Conservation (phyloP, 2,329 filamentous ascomycete species). For the Colletotrichum sp. region DNA sequence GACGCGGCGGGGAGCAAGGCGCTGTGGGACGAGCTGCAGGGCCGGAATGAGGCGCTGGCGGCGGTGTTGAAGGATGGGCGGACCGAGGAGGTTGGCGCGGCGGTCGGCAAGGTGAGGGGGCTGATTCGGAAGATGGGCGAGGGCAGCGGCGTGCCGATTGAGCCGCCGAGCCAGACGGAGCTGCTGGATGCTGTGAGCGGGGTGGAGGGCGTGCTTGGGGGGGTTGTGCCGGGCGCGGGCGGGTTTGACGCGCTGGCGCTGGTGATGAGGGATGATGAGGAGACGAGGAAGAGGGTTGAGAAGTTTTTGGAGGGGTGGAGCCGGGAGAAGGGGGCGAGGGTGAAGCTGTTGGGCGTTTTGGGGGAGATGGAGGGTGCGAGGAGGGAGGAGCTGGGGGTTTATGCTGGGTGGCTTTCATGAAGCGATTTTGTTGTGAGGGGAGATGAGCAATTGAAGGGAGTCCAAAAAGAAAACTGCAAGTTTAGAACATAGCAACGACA, state of each 20-base stretch:
- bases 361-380: constrained; percentile 75
- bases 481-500: background rate
- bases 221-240: constrained; percentile 92
- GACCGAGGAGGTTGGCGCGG: constrained; percentile 45
- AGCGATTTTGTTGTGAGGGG: background rate
- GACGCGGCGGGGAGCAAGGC: constrained; percentile 67
- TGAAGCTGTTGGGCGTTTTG: constrained; percentile 72
- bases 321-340: constrained; percentile 60
- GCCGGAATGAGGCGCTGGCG: constrained; percentile 74
- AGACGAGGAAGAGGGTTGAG: constrained; percentile 65
- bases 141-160: constrained; percentile 81
- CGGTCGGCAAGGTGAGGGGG: constrained; percentile 58
- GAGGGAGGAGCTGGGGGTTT: constrained; percentile 48
- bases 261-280: constrained; percentile 75
- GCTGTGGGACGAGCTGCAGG: constrained; percentile 80
- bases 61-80: constrained; percentile 60
- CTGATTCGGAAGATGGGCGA: constrained; percentile 79
- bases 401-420: constrained; percentile 47
- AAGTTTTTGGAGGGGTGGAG: constrained; percentile 72
- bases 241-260: constrained; percentile 91
- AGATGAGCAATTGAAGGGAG: background rate
- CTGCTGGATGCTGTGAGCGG: constrained; percentile 77
- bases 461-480: background rate
- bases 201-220: constrained; percentile 83
- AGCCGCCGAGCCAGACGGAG: constrained; percentile 84